Percentiles rank a stretch among this genome's conserved stretches.
Conservation (phyloP, 306 rosid genomes). For the Rosa lucieae region DNA sequence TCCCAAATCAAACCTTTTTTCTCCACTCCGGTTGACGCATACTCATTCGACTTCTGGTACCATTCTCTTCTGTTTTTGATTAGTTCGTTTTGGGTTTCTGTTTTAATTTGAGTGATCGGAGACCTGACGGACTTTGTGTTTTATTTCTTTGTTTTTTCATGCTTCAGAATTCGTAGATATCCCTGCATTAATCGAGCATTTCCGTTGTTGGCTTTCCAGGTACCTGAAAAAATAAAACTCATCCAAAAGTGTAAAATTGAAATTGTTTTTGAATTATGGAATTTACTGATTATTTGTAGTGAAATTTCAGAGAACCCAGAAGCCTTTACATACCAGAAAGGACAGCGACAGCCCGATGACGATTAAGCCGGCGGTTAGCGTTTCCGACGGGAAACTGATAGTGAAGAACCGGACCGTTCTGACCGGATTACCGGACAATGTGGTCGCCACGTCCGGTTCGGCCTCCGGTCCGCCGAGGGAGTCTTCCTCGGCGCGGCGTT, state of each 20-base stretch:
- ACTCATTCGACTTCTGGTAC: slow-evolving; percentile 49
- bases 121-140: slow-evolving; percentile 23
- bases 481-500: slow-evolving; percentile 60
- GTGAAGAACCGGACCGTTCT: slow-evolving; percentile 71
- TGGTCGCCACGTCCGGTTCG: slow-evolving; percentile 58
- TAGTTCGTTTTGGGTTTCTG: not conserved
- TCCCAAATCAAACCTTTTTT: not conserved
- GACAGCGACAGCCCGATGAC: slow-evolving; percentile 50
- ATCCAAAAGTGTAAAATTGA: not conserved
- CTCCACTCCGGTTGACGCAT: not conserved
- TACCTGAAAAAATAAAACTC: slow-evolving; percentile 6
- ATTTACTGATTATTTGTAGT: not conserved
- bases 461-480: slow-evolving; percentile 59
- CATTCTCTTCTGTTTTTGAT: not conserved
- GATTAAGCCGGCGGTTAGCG: slow-evolving; percentile 59
- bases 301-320: slow-evolving; percentile 38
- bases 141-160: slow-evolving; percentile 36
- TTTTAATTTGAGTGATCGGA: not conserved
- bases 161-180: slow-evolving; percentile 42
- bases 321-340: not conserved
- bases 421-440: slow-evolving; percentile 70
- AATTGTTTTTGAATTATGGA: not conserved
- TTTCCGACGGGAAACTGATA: slow-evolving; percentile 56
- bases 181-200: slow-evolving; percentile 17
- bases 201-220: slow-evolving; percentile 48